Conservation (phyloP, 345 rosid genomes). For the Eucalyptus tenuipes region DNA sequence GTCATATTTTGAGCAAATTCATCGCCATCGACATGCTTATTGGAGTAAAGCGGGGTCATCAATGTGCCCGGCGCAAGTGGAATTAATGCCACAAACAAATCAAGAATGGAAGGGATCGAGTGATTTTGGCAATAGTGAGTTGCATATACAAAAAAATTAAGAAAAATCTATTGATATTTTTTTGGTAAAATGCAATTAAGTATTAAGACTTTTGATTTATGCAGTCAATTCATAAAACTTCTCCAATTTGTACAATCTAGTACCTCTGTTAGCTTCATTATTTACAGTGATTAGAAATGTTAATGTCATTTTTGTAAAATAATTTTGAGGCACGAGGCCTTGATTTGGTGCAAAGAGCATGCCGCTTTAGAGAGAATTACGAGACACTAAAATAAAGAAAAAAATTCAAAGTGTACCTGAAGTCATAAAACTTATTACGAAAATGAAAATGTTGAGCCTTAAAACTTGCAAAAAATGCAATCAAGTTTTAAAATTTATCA, state of each 20-base stretch:
- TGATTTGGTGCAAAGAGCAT: neutral
- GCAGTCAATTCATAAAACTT: neutral
- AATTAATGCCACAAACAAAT: neutral
- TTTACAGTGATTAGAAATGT: neutral
- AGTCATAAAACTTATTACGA: accelerated
- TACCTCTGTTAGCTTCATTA: accelerated
- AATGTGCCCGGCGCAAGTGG: neutral
- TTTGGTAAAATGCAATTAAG: neutral
- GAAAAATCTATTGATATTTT: neutral
- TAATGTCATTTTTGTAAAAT: neutral
- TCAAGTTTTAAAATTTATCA: no score
- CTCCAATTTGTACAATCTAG: neutral
- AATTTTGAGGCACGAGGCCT: neutral
- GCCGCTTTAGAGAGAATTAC: neutral
- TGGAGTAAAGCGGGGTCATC: neutral
- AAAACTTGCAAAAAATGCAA: accelerated
- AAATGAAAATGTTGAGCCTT: no score
- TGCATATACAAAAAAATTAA: neutral
- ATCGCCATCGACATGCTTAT: neutral
- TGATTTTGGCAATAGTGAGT: neutral
- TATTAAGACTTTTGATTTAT: neutral
- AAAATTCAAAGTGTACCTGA: neutral
- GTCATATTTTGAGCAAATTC: neutral
- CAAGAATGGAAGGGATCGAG: neutral
- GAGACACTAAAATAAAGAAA: neutral